Evolutionary conservation across 148 eudicot species (phyloP).

Genomic region (Arctostaphylos glauca): DNA sequence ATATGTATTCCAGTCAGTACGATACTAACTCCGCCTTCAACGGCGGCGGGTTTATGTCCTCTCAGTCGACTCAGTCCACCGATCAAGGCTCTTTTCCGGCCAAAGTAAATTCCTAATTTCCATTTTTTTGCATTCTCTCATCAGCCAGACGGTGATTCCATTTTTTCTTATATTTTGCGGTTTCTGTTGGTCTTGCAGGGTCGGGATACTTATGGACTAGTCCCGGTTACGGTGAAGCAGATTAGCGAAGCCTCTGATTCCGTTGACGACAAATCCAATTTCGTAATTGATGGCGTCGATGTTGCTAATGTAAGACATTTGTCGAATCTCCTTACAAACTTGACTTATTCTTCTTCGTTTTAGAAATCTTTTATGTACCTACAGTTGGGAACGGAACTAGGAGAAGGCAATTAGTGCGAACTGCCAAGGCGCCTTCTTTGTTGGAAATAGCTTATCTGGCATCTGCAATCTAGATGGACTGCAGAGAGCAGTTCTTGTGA

Average conservation of each 20-base stretch:
- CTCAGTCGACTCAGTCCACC: constrained; percentile 50
- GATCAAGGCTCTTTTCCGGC: constrained; percentile 43
- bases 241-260: constrained; percentile 73
- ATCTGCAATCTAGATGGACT: too few species aligned
- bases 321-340: not conserved
- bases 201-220: constrained; percentile 50
- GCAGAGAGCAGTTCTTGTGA: too few species aligned
- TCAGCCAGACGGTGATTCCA: not conserved
- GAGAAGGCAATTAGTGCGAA: not conserved
- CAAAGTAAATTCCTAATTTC: constrained; percentile 33
- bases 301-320: constrained; percentile 49
- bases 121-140: not conserved
- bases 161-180: not conserved
- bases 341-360: not conserved
- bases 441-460: too few species aligned
- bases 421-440: too few species aligned
- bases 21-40: constrained; percentile 43
- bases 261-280: constrained; percentile 57
- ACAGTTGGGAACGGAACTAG: not conserved
- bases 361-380: not conserved
- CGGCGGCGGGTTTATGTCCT: constrained; percentile 56
- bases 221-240: constrained; percentile 80
- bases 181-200: constrained; percentile 31
- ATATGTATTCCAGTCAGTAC: constrained; percentile 53
- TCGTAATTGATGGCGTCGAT: constrained; percentile 58